Evolutionary conservation across 441 rosid genomes (phyloP).

Genomic region (Daphne laureola): DNA sequence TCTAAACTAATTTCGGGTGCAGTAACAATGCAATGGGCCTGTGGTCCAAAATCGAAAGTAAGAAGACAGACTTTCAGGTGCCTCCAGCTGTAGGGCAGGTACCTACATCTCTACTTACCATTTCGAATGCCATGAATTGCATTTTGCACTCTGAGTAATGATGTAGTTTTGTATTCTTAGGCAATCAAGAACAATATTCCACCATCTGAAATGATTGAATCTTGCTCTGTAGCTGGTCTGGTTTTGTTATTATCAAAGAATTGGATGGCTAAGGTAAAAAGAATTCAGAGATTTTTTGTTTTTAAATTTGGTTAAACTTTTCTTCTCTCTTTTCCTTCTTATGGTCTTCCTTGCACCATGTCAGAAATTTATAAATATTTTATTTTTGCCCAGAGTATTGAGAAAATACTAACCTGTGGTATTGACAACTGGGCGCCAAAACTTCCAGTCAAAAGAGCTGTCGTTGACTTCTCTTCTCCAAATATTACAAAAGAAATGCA

Average conservation of each 20-base stretch:
- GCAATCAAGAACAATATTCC: slow-evolving; percentile 63
- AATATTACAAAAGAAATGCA: slow-evolving; percentile 97
- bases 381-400: slow-evolving; percentile 49
- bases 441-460: slow-evolving; percentile 49
- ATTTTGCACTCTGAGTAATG: background rate
- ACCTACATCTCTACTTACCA: background rate
- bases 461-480: slow-evolving; percentile 95
- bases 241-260: slow-evolving; percentile 61
- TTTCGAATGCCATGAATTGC: slow-evolving; percentile 1
- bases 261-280: slow-evolving; percentile 88
- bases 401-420: slow-evolving; percentile 70
- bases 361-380: slow-evolving; percentile 5
- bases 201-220: slow-evolving; percentile 64
- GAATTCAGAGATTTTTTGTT: background rate
- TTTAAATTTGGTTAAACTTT: background rate
- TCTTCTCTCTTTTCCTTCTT: background rate
- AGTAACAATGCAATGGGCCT: slow-evolving; percentile 93
- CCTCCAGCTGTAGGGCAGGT: slow-evolving; percentile 89
- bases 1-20: slow-evolving; percentile 11
- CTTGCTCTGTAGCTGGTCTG: slow-evolving; percentile 75
- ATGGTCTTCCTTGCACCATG: background rate
- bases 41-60: slow-evolving; percentile 64
- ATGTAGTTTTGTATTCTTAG: slow-evolving; percentile 25
- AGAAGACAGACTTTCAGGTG: slow-evolving; percentile 41
- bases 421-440: slow-evolving; percentile 78